phyloP scores from a whole-genome alignment of 2,329 filamentous ascomycete species.

The Bipolaris cookei region DNA sequence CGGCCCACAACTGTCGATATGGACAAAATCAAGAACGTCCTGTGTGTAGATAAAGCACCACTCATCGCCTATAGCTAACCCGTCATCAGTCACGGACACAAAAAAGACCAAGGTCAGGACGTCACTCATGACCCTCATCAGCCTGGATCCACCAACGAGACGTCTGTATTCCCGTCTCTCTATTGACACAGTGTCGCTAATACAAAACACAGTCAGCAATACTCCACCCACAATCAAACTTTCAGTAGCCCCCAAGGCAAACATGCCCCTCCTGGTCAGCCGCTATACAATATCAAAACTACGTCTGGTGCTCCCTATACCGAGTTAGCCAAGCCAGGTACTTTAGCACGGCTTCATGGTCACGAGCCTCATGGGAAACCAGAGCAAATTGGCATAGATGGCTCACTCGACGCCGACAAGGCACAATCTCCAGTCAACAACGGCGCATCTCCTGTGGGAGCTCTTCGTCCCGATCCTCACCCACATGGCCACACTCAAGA shows the following conservation, averaged over 20 bases:
- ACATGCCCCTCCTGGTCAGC: constrained; percentile 7
- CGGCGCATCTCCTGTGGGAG: constrained; percentile 8
- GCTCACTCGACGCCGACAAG: constrained; percentile 6
- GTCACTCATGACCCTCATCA: constrained; percentile 26
- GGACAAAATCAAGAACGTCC: constrained; percentile 55
- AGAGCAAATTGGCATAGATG: constrained; percentile 16
- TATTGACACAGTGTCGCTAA: constrained; percentile 5
- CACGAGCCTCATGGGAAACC: constrained; percentile 5
- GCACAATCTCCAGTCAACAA: constrained; percentile 2
- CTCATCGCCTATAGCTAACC: constrained; percentile 40
- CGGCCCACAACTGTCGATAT: constrained; percentile 34
- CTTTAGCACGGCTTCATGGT: constrained; percentile 10
- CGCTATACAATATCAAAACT: constrained; percentile 14
- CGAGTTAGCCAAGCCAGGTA: constrained; percentile 15
- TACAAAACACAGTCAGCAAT: constrained; percentile 12
- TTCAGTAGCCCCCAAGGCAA: constrained; percentile 19
- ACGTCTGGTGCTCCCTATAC: constrained; percentile 19
- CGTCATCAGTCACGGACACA: constrained; percentile 25
- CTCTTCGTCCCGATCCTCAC: constrained; percentile 28
- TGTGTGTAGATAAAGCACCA: constrained; percentile 43
- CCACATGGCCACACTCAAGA: constrained; percentile 21
- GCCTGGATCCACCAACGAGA: constrained; percentile 17
- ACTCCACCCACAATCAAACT: constrained; percentile 43
- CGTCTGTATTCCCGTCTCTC: constrained; percentile 8
- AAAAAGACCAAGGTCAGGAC: constrained; percentile 45